These are phyloP conservation scores for Aspergillus saccharolyticus DNA, from an alignment of 495 filamentous ascomycete genomes.

Conservation along the genomic window DNA sequence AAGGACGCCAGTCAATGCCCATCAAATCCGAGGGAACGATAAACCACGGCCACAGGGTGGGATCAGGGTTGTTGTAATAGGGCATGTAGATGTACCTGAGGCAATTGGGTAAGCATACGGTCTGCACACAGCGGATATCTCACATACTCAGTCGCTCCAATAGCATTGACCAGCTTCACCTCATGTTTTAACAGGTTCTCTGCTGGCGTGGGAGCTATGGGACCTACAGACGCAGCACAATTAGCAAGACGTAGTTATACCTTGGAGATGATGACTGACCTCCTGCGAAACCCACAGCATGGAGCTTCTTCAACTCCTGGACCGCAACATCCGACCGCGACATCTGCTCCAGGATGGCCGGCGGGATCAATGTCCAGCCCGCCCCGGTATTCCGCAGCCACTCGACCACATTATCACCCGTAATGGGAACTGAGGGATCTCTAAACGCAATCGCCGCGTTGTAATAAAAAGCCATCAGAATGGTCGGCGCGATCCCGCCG, in stretches of 20 bases:
- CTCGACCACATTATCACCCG: slow-evolving; percentile 15
- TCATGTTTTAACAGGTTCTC: slow-evolving; percentile 1
- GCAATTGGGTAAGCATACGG: background rate
- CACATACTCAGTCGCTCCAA: slow-evolving; percentile 6
- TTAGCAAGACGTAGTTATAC: background rate
- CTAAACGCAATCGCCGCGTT: slow-evolving; percentile 10
- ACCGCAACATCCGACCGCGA: slow-evolving; percentile 8
- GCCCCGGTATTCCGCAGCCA: slow-evolving; percentile 17
- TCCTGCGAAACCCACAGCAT: slow-evolving; percentile 21
- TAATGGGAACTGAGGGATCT: slow-evolving; percentile 15
- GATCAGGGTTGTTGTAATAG: slow-evolving; percentile 17
- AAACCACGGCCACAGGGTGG: slow-evolving; percentile 15
- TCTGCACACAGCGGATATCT: background rate
- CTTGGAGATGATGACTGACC: slow-evolving; percentile 13
- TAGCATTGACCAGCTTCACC: slow-evolving; percentile 12
- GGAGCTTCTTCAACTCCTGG: slow-evolving; percentile 15
- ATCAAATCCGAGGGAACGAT: slow-evolving; percentile 12
- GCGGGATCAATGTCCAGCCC: slow-evolving; percentile 12
- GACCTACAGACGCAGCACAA: background rate
- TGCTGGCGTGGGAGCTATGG: slow-evolving; percentile 5
- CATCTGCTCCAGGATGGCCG: slow-evolving; percentile 20
- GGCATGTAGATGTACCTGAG: slow-evolving; percentile 9
- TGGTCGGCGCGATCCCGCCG: slow-evolving; percentile 12
- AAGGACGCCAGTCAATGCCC: slow-evolving; percentile 18
- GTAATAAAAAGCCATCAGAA: slow-evolving; percentile 3